Evolutionary conservation across 2,329 filamentous ascomycete species (phyloP), one percentile per base, ranked within the genome.

Genomic region (Nigrospora oryzae): DNA sequence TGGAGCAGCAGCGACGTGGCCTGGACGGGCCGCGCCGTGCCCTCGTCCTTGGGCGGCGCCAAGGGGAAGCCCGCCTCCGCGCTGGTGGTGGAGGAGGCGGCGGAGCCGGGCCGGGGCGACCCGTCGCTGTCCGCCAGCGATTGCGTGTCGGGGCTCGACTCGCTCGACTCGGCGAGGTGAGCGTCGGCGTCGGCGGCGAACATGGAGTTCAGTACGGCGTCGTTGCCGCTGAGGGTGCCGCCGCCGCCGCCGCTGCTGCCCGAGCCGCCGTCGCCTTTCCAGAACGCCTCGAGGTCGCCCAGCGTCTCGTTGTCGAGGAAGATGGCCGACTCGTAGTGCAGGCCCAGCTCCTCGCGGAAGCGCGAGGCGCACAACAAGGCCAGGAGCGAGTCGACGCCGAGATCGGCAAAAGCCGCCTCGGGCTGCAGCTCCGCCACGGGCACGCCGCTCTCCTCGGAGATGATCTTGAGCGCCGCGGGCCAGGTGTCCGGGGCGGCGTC

Each of bases 351-450:
- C 37, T 64, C 59, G 12, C 52, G 51, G 46, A 66, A 58, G 6
- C 61, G 53, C 11, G 52, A 56, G 0, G 56, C 50, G 35, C 65
- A 60, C 2, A 56, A 57, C 23, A 66, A 48, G 1, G 50, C 49
- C 16, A 67, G 49, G 8, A 67, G 56, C 10, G 59, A 63, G 45
- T 67, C 63, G 17, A 67, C 48, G 7, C 63, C 63, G 6, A 63
- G 38, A 33, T 63, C 59, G 1, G 46, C 52, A 40, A 66, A 64
- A 14, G 40, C 36, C 5, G 50, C 55, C 11, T 50, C 51, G 31
- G 63, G 56, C 11, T 46, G 49, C 8, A 55, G 36, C 19, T 53
- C 50, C 4, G 36, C 19, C 11, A 47, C n/a, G 5, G 47, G 36
- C 13, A 63, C 16, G 11, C 54, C 60, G 19, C 52, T 54, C 43